Evolutionary conservation across 1,139 yeast species (phyloP).

Genomic region (Taiozyma onychis): DNA sequence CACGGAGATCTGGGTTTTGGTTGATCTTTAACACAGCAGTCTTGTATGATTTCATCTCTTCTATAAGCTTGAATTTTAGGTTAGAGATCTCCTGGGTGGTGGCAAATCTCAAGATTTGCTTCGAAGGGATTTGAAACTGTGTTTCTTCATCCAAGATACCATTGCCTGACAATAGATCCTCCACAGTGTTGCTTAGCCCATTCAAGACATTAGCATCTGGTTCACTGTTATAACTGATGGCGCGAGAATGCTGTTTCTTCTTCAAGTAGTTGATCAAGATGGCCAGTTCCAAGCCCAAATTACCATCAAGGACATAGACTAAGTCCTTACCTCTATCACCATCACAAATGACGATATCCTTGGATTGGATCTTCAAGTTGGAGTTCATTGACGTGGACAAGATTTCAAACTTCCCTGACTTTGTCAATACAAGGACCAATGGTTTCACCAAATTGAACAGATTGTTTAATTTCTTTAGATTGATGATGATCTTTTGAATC

Average conservation of each 20-base stretch:
- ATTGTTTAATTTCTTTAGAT: slow-evolving; percentile 23
- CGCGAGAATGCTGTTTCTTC: slow-evolving; percentile 72
- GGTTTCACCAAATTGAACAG: slow-evolving; percentile 27
- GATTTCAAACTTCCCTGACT: slow-evolving; percentile 82
- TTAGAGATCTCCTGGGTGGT: slow-evolving; percentile 31
- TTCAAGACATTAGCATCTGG: slow-evolving; percentile 3
- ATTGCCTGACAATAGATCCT: slow-evolving; percentile 20
- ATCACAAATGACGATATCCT: slow-evolving; percentile 88
- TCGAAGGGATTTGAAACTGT: slow-evolving; percentile 44
- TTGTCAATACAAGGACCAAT: slow-evolving; percentile 72
- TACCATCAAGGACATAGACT: slow-evolving; percentile 68
- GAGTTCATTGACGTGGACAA: slow-evolving; percentile 58
- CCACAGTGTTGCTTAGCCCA: slow-evolving; percentile 16
- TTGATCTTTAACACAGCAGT: slow-evolving; percentile 27
- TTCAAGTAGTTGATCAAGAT: slow-evolving; percentile 73
- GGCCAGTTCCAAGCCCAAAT: slow-evolving; percentile 70
- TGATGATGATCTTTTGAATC: slow-evolving; percentile 17
- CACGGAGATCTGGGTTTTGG: slow-evolving; percentile 22
- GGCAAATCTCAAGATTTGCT: slow-evolving; percentile 34
- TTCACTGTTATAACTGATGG: slow-evolving; percentile 41
- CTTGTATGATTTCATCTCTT: slow-evolving; percentile 45
- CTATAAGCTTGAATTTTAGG: slow-evolving; percentile 31
- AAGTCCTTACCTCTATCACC: slow-evolving; percentile 96
- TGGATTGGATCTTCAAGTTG: slow-evolving; percentile 49
- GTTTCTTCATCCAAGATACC: slow-evolving; percentile 36